Conservation (phyloP, 179 eudicot genomes). For the Drosera spatulata region DNA sequence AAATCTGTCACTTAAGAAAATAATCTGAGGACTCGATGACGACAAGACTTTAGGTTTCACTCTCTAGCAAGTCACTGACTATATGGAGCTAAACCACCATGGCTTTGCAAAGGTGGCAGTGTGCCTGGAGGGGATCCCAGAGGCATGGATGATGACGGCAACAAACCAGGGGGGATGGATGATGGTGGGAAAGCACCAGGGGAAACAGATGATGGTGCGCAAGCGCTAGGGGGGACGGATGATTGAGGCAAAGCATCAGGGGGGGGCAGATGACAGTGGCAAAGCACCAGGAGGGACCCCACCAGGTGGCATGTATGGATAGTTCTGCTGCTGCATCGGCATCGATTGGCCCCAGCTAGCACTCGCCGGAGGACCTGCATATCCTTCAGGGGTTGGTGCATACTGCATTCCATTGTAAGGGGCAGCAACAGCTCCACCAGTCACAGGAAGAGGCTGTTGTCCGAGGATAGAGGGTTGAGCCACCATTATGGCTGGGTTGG, state of each 20-base stretch:
- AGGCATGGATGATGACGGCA: background rate
- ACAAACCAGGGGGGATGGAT: no score
- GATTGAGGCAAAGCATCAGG: conserved; percentile 21
- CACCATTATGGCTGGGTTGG: conserved; percentile 35
- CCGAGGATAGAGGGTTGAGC: conserved; percentile 39
- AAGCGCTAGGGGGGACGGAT: no score
- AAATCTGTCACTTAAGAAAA: no score
- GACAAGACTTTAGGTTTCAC: no score
- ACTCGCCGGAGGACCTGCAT: conserved; percentile 33
- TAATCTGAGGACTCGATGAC: no score
- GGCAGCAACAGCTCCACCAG: conserved; percentile 22
- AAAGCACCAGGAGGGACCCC: conserved; percentile 32
- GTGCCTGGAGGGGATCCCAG: background rate
- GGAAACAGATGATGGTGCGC: no score
- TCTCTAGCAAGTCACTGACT: background rate
- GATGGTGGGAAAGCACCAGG: no score
- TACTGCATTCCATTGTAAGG: conserved; percentile 44
- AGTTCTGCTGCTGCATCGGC: conserved; percentile 57
- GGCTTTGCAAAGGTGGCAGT: no score
- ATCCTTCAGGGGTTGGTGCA: conserved; percentile 18
- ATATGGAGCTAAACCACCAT: background rate
- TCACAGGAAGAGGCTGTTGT: conserved; percentile 47
- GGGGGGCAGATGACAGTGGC: conserved; percentile 5
- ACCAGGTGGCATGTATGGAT: conserved; percentile 51
- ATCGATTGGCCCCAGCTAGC: conserved; percentile 55